These are phyloP conservation scores for Botrytis hyacinthi DNA, from an alignment of 2,329 filamentous ascomycete species.

Conservation along the genomic window DNA sequence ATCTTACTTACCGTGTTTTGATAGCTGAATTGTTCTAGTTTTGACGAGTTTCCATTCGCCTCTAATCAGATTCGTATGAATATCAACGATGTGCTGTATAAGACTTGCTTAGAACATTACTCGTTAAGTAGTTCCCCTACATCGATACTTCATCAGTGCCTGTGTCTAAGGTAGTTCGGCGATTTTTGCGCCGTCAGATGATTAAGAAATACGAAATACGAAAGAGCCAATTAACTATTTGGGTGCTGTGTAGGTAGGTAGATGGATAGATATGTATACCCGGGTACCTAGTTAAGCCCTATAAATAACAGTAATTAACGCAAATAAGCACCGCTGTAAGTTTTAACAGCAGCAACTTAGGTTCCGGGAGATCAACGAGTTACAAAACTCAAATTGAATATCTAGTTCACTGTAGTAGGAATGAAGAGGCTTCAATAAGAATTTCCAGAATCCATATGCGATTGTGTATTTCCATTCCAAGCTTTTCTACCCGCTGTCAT, in stretches of 20 bases:
- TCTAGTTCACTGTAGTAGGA: neutral
- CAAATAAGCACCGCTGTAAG: conserved; percentile 3
- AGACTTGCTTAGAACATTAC: neutral
- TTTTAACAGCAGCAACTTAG: neutral
- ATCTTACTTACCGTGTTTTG: no score
- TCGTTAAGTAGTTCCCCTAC: neutral
- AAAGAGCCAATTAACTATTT: neutral
- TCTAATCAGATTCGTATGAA: neutral
- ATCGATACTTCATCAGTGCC: neutral
- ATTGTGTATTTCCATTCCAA: neutral
- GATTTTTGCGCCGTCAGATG: neutral
- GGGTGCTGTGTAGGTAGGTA: neutral
- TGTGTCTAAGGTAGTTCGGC: neutral
- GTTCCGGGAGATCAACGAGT: conserved; percentile 17
- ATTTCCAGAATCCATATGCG: neutral
- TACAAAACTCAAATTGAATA: neutral
- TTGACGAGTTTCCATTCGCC: neutral
- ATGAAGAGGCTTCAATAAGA: neutral
- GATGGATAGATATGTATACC: neutral
- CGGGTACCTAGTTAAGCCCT: neutral
- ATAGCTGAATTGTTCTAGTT: neutral
- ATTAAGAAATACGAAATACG: neutral
- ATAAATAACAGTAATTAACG: neutral
- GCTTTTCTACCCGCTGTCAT: conserved; percentile 2
- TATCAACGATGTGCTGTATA: neutral